Conservation (phyloP, 169 alveolate genomes). For the Toxoplasma gondii region DNA sequence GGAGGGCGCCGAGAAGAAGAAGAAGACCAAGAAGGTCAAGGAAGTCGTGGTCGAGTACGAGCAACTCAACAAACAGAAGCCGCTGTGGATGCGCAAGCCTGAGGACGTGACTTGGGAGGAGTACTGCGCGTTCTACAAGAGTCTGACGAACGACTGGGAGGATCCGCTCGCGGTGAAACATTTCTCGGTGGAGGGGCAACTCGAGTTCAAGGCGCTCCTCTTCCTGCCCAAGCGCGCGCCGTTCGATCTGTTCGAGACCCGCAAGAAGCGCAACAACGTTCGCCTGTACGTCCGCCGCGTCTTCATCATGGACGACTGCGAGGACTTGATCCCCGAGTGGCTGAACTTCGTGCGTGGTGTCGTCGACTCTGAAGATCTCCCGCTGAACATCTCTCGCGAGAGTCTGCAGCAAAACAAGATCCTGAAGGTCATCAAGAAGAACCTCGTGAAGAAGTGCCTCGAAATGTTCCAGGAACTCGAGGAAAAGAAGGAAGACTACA, state of each 20-base stretch:
- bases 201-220: constrained; percentile 98
- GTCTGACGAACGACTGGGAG: constrained; percentile 99
- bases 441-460: constrained; percentile 98
- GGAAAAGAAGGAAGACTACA: constrained; percentile 99
- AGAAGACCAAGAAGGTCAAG: constrained; percentile 97
- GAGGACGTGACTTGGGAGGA: constrained; percentile 99
- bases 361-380: constrained; percentile 99
- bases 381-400: constrained; percentile 99
- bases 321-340: constrained; percentile 99
- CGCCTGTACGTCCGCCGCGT: constrained; percentile 99
- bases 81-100: constrained; percentile 99
- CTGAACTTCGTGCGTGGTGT: constrained; percentile 99
- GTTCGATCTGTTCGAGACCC: constrained; percentile 98
- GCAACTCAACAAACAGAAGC: constrained; percentile 97
- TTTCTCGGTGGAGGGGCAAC: constrained; percentile 98
- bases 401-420: constrained; percentile 98
- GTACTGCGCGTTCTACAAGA: constrained; percentile 98
- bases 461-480: constrained; percentile 97
- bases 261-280: constrained; percentile 98
- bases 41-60: constrained; percentile 97
- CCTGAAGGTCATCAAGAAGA: constrained; percentile 97
- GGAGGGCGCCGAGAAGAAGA: constrained; percentile 90
- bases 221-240: constrained; percentile 99
- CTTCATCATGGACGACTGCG: constrained; percentile 99
- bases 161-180: constrained; percentile 98